phyloP scores from a whole-genome alignment of 202 grass and related monocot genomes.

The Panicum virgatum region DNA sequence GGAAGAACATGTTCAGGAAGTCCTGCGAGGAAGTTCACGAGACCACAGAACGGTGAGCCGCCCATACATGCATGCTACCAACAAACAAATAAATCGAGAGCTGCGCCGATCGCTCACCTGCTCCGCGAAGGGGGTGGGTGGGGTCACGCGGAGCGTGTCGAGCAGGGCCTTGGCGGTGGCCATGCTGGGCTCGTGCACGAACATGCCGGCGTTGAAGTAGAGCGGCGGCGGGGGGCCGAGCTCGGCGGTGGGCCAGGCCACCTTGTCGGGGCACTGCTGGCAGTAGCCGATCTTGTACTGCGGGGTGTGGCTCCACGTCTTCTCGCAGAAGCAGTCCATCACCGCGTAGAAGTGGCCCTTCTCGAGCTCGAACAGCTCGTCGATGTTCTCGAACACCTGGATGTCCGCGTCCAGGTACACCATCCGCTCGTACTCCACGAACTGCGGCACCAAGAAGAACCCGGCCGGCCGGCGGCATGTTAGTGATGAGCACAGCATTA shows the following conservation, averaged over 20 bases:
- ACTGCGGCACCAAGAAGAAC: conserved; percentile 32
- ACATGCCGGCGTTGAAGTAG: conserved; percentile 99
- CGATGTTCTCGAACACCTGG: conserved; percentile 89
- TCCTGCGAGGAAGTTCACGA: conserved; percentile 43
- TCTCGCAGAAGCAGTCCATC: conserved; percentile 99
- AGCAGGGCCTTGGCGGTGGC: conserved; percentile 59
- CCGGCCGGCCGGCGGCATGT: background rate
- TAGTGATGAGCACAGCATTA: background rate
- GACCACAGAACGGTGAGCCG: background rate
- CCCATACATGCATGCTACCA: background rate
- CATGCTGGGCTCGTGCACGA: conserved; percentile 87
- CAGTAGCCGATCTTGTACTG: conserved; percentile 92
- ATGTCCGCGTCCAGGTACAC: conserved; percentile 95
- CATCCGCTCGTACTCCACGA: conserved; percentile 91
- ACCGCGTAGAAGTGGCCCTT: conserved; percentile 82
- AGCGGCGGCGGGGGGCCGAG: conserved; percentile 70
- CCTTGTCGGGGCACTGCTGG: conserved; percentile 85
- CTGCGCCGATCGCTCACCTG: conserved; percentile 42
- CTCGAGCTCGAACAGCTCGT: conserved; percentile 81
- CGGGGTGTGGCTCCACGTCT: conserved; percentile 86
- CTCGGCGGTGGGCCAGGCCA: conserved; percentile 68
- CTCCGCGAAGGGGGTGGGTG: conserved; percentile 79
- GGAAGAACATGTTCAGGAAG: conserved; percentile 95
- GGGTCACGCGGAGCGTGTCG: conserved; percentile 52
- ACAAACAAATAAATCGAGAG: background rate